A percentile compares a stretch with the other conserved stretches of the same genome.
Evolutionary conservation across 2,329 filamentous ascomycete genomes (phyloP).

Genomic region (Proliferodiscus dingleyae): DNA sequence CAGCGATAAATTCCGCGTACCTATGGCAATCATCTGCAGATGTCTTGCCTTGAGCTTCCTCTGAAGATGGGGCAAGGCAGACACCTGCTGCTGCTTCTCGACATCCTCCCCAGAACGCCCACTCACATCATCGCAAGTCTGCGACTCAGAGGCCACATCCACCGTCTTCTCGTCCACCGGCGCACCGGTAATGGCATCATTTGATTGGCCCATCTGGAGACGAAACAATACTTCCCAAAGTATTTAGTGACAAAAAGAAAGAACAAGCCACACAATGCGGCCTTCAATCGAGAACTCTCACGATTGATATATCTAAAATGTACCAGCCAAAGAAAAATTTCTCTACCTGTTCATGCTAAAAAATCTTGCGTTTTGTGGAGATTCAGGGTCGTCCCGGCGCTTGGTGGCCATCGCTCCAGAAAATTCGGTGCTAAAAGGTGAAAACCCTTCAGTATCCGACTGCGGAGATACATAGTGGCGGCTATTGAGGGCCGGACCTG

Average conservation of each 20-base stretch:
- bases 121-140: constrained; percentile 1
- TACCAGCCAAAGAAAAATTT: neutral
- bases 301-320: neutral
- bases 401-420: neutral
- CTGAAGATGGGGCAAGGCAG: constrained; percentile 16
- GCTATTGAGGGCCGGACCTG: constrained; percentile 3
- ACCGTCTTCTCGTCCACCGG: constrained; percentile 10
- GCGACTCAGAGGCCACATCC: neutral
- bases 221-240: too few species aligned
- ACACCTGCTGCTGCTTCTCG: constrained; percentile 23
- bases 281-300: neutral
- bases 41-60: constrained; percentile 50
- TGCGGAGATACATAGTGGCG: neutral
- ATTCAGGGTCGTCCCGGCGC: neutral
- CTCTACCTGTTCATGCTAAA: neutral
- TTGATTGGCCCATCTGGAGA: constrained; percentile 16
- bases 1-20: constrained; percentile 23
- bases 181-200: constrained; percentile 6
- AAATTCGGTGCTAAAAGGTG: neutral
- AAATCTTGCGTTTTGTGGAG: constrained; percentile 1
- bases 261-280: neutral
- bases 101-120: constrained; percentile 20
- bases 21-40: constrained; percentile 63
- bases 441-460: neutral
- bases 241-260: neutral